Evolutionary conservation across 176 grass and related monocot genomes (phyloP), one percentile per base, ranked within the genome.

Genomic region (Musa itinerans): DNA sequence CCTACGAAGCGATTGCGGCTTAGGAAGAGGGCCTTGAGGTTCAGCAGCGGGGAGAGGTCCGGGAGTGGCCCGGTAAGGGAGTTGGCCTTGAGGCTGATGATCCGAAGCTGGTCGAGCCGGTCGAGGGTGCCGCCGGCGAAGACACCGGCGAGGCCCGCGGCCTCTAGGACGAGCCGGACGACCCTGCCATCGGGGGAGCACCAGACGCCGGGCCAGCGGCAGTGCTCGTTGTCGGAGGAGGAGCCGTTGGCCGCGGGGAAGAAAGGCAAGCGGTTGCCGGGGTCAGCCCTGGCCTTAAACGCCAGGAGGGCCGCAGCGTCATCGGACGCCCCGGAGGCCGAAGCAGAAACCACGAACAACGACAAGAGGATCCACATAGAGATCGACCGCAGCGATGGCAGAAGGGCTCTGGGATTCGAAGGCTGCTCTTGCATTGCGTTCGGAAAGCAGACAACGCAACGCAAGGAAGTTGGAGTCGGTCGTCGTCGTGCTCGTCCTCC

Each of bases 11-110:
- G 90, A 76, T 99, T 99, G 3, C 71, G 54, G 2, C 81, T 81
- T 63, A 99, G 95, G 83, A 63, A 99, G 43, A 99, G 90, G 11
- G 90, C 90, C 74, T 92, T 99, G 69, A 99, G 90, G 78, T 99
- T 86, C 68, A 54, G 65, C 65, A 99, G 95, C 48, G 63, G 53
- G 83, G 95, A 99, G 55, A 99, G 80, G 76, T 94, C 86, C 0
- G 90, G 95, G 56, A 99, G 14, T 20, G 84, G 62, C 0, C 95
- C 95, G 58, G 88, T 79, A 16, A 99, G 88, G 53, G 76, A 79
- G 43, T 99, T 99, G 71, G 68, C 70, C 74, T 99, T 93, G 80
- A 99, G 95, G 78, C 95, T 99, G 67, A 99, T 86, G 9, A 99
- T 78, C 50, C 95, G 86, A 51, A 99, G 85, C 51, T 84, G 80